These are phyloP conservation scores for Singerocomus rubriflavus DNA, from an alignment of 1,284 basidiomycete species.

Conservation along the genomic window DNA sequence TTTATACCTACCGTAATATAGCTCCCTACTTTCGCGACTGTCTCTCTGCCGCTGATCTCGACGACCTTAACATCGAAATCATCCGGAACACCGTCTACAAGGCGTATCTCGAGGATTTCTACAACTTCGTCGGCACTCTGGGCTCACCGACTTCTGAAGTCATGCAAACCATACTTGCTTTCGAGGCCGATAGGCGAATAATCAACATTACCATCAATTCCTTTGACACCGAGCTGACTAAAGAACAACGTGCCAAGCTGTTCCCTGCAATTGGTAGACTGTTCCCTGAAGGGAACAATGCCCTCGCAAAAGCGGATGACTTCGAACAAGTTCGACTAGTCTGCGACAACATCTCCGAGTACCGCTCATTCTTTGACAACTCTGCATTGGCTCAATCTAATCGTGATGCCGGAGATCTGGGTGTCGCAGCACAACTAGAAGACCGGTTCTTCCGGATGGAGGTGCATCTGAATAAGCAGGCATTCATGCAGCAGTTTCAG, in stretches of 20 bases:
- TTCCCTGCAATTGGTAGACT: constrained; percentile 94
- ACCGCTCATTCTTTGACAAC: constrained; percentile 85
- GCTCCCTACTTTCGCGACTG: constrained; percentile 98
- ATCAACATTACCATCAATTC: constrained; percentile 99
- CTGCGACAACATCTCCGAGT: constrained; percentile 88
- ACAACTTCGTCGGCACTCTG: constrained; percentile 77
- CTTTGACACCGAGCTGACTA: constrained; percentile 91
- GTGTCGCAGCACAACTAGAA: constrained; percentile 74
- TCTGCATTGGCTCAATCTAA: constrained; percentile 37
- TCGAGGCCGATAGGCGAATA: constrained; percentile 95
- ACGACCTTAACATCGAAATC: constrained; percentile 99
- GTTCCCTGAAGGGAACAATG: constrained; percentile 95
- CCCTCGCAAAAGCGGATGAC: constrained; percentile 92
- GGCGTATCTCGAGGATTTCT: constrained; percentile 98
- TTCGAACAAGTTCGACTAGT: constrained; percentile 89
- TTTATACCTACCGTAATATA: constrained; percentile 34
- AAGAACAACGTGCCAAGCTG: constrained; percentile 93
- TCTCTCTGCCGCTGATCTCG: constrained; percentile 92
- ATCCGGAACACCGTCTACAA: constrained; percentile 99
- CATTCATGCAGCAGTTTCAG: constrained; percentile 95
- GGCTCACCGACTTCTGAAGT: constrained; percentile 85
- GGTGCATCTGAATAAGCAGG: constrained; percentile 89
- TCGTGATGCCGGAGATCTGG: constrained; percentile 48
- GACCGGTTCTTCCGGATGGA: constrained; percentile 96
- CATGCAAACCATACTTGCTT: constrained; percentile 88